These are phyloP conservation scores for Theileria parva DNA, from an alignment of 169 alveolate genomes.

Conservation along the genomic window DNA sequence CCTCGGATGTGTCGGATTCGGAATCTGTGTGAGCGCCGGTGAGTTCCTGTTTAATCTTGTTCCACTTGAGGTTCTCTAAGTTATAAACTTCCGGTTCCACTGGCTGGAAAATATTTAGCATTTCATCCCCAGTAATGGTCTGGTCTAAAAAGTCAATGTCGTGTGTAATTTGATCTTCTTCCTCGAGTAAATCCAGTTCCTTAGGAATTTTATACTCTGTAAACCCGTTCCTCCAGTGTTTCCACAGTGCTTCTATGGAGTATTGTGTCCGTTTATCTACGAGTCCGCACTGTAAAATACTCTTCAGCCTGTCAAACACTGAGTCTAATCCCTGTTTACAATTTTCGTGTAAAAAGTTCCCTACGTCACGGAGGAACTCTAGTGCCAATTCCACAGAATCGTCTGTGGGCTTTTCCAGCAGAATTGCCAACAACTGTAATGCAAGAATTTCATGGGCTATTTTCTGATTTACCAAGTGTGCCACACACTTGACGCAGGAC, in stretches of 20 bases:
- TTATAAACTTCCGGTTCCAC: slow-evolving; percentile 88
- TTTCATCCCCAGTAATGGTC: slow-evolving; percentile 90
- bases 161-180: slow-evolving; percentile 95
- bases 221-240: slow-evolving; percentile 89
- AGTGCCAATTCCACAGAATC: slow-evolving; percentile 96
- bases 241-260: slow-evolving; percentile 93
- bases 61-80: slow-evolving; percentile 91
- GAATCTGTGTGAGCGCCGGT: slow-evolving; percentile 78
- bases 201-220: slow-evolving; percentile 78
- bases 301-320: slow-evolving; percentile 93
- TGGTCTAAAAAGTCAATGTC: slow-evolving; percentile 91
- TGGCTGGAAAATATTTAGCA: slow-evolving; percentile 87
- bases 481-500: slow-evolving; percentile 93
- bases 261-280: slow-evolving; percentile 93
- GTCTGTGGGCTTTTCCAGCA: slow-evolving; percentile 93
- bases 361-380: slow-evolving; percentile 89
- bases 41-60: slow-evolving; percentile 86
- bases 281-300: slow-evolving; percentile 94
- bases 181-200: slow-evolving; percentile 95
- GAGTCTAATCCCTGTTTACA: slow-evolving; percentile 91
- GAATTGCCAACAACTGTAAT: slow-evolving; percentile 89
- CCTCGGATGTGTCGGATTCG: slow-evolving; percentile 69
- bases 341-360: slow-evolving; percentile 91
- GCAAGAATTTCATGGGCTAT: slow-evolving; percentile 93
- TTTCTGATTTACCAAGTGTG: slow-evolving; percentile 91